Percentiles rank a stretch among this genome's conserved stretches.
phyloP scores from a whole-genome alignment of 2,329 filamentous ascomycete species.

The Monosporascus sp. region DNA sequence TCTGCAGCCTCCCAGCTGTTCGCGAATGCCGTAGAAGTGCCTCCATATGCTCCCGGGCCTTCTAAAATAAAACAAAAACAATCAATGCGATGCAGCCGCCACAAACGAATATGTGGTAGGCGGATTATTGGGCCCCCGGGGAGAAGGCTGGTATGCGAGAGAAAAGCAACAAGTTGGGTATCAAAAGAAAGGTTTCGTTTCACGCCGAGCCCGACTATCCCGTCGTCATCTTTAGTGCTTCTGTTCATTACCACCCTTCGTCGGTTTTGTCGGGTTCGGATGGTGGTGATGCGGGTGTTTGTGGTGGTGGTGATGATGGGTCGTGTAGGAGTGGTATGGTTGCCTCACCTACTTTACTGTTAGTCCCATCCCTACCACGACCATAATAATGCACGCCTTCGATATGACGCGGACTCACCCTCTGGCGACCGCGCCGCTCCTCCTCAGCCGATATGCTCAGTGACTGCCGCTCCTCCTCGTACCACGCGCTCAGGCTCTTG shows the following conservation, averaged over 20 bases:
- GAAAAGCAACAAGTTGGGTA: constrained; percentile 20
- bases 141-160: no score
- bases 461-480: constrained; percentile 51
- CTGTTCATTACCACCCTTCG: constrained; percentile 16
- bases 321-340: constrained; percentile 11
- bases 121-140: no score
- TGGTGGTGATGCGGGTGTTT: constrained; percentile 17
- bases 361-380: constrained; percentile 1
- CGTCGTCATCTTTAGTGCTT: constrained; percentile 12
- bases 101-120: no score
- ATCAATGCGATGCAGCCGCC: no score
- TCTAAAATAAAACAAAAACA: no score
- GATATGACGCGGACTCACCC: constrained; percentile 22
- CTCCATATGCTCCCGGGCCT: no score
- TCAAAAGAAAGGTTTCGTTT: constrained; percentile 9
- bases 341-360: constrained; percentile 17
- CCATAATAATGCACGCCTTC: not conserved
- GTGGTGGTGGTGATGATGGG: constrained; percentile 14
- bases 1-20: no score
- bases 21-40: no score
- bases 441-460: constrained; percentile 38
- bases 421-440: constrained; percentile 34
- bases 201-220: constrained; percentile 3
- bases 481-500: constrained; percentile 54
- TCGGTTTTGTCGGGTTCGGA: constrained; percentile 12